Conservation (phyloP, 1,139 yeast genomes). For the Pichia kudriavzevii region DNA sequence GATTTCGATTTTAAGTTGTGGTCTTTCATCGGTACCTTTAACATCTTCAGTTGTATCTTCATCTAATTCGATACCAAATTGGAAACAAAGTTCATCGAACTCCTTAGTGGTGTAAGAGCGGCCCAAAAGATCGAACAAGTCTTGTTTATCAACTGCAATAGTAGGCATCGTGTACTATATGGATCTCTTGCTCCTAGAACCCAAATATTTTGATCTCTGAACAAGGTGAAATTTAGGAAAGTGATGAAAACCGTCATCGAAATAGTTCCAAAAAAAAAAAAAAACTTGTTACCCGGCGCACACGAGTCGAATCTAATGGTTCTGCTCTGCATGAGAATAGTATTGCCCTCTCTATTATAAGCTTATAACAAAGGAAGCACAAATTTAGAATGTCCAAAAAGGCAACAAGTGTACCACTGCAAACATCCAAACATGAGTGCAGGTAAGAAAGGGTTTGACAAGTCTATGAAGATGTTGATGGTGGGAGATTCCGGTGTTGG, state of each 20-base stretch:
- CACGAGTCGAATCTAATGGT: too few species aligned
- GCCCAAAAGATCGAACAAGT: constrained; percentile 77
- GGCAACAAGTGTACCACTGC: too few species aligned
- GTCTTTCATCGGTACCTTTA: constrained; percentile 73
- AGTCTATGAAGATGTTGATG: constrained; percentile 85
- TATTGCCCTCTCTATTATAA: too few species aligned
- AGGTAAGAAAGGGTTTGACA: constrained; percentile 47
- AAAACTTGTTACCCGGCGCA: too few species aligned
- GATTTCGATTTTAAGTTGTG: constrained; percentile 91
- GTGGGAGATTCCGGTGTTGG: constrained; percentile 98
- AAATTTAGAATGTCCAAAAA: too few species aligned
- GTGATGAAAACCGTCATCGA: too few species aligned
- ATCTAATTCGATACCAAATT: constrained; percentile 94
- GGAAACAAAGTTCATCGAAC: constrained; percentile 95
- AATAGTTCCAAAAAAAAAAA: too few species aligned
- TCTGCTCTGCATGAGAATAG: too few species aligned
- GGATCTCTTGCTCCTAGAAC: too few species aligned
- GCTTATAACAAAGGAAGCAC: too few species aligned
- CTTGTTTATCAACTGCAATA: constrained; percentile 88
- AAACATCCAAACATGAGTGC: constrained; percentile 12
- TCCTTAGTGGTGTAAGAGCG: constrained; percentile 79
- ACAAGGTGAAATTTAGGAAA: too few species aligned
- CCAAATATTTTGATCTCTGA: too few species aligned
- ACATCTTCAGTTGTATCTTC: constrained; percentile 88
- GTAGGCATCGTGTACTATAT: constrained; percentile 98